These are phyloP conservation scores for Hanseniaspora gamundiae DNA, from an alignment of 1,139 yeast genomes.

Conservation along the genomic window DNA sequence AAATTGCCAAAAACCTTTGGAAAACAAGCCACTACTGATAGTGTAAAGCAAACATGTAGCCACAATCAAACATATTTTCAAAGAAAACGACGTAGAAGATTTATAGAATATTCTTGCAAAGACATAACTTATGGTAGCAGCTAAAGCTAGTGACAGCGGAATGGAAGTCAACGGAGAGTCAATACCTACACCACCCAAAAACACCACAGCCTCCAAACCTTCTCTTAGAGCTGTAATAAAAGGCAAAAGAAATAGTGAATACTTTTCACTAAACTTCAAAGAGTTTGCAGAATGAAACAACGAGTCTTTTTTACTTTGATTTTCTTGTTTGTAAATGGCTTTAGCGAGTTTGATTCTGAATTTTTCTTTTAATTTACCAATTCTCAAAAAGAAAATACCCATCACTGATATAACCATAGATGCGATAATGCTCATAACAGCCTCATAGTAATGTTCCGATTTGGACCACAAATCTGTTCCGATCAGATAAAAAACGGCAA, in stretches of 20 bases:
- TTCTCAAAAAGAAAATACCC: conserved; percentile 88
- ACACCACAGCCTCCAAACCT: conserved; percentile 87
- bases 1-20: conserved; percentile 84
- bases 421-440: conserved; percentile 73
- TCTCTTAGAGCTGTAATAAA: conserved; percentile 79
- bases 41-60: conserved; percentile 81
- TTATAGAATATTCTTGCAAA: conserved; percentile 62
- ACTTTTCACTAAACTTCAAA: conserved; percentile 38
- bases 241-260: conserved; percentile 73
- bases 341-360: conserved; percentile 85
- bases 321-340: conserved; percentile 36
- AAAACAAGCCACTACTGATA: conserved; percentile 81
- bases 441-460: conserved; percentile 92
- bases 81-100: conserved; percentile 66
- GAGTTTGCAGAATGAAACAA: conserved; percentile 5
- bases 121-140: conserved; percentile 51
- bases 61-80: conserved; percentile 67
- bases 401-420: conserved; percentile 70
- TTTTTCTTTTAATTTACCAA: conserved; percentile 82
- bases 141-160: conserved; percentile 71
- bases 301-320: conserved; percentile 1
- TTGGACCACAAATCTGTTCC: conserved; percentile 75
- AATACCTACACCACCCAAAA: conserved; percentile 80
- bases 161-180: conserved; percentile 64
- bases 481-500: conserved; percentile 68